Percentiles rank a stretch among this genome's conserved stretches.
Evolutionary conservation across 169 alveolate species (phyloP).

Genomic region (Plasmodium vivax): DNA sequence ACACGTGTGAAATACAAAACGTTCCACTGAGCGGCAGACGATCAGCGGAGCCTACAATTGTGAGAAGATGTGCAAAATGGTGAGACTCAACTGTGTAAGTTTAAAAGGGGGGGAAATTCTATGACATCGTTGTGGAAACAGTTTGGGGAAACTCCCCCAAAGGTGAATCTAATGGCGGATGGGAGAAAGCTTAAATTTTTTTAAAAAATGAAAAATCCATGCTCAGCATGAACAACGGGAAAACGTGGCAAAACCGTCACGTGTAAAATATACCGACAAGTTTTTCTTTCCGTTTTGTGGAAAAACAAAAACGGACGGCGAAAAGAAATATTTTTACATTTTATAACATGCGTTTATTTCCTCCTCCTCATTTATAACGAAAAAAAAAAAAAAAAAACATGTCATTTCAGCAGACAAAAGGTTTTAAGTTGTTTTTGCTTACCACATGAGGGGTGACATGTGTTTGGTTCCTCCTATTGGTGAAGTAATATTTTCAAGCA

Average conservation of each 20-base stretch:
- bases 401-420: neutral
- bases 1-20: neutral
- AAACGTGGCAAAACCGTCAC: neutral
- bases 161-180: neutral
- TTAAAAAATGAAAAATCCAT: neutral
- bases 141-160: neutral
- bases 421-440: neutral
- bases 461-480: neutral
- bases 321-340: neutral
- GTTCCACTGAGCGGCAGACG: neutral
- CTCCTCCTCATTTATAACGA: neutral
- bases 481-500: neutral
- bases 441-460: neutral
- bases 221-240: neutral
- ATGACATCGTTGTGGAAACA: neutral
- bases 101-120: neutral
- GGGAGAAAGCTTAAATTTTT: neutral
- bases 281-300: neutral
- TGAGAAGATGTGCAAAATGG: neutral
- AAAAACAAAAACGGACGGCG: neutral
- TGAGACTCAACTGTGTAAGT: neutral
- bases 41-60: neutral
- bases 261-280: neutral
- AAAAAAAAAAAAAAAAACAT: neutral
- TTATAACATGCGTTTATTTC: neutral